phyloP scores from a whole-genome alignment of 1,139 yeast species.

The Kluyveromyces sp. region DNA sequence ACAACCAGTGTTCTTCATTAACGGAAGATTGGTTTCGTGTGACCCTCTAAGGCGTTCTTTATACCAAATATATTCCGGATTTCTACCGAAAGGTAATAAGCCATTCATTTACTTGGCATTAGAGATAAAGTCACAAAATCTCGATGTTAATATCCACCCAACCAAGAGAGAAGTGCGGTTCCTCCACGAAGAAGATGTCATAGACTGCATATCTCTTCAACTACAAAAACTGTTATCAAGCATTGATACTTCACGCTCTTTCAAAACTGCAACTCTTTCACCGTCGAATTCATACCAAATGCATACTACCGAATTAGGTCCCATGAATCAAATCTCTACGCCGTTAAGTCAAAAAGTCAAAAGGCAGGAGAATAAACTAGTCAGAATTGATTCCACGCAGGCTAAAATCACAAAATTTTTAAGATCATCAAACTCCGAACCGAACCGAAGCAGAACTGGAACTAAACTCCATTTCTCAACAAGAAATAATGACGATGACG shows the following conservation, averaged over 20 bases:
- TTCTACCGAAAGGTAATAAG: constrained; percentile 70
- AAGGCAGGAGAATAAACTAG: constrained; percentile 54
- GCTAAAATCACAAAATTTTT: constrained; percentile 45
- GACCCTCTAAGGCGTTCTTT: constrained; percentile 73
- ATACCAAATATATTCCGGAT: constrained; percentile 52
- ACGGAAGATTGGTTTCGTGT: constrained; percentile 72
- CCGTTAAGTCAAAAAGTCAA: constrained; percentile 16
- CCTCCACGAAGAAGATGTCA: constrained; percentile 77
- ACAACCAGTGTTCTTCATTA: constrained; percentile 74
- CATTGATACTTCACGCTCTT: constrained; percentile 65
- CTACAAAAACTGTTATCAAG: constrained; percentile 46
- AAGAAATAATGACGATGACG: constrained; percentile 4
- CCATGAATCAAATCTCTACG: neutral
- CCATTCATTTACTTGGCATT: constrained; percentile 74
- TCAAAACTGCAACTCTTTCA: constrained; percentile 43
- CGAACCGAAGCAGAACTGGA: neutral
- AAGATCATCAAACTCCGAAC: constrained; percentile 17
- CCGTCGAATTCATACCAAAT: constrained; percentile 5
- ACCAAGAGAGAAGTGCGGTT: constrained; percentile 90
- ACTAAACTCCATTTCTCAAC: neutral
- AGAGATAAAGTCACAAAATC: constrained; percentile 53
- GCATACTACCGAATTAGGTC: neutral
- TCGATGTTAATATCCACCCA: constrained; percentile 95
- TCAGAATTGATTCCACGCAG: constrained; percentile 69
- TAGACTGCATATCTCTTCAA: constrained; percentile 46